Base-by-base conservation (phyloP, 75 land plant species). In the Ceratopteris richardii region DNA sequence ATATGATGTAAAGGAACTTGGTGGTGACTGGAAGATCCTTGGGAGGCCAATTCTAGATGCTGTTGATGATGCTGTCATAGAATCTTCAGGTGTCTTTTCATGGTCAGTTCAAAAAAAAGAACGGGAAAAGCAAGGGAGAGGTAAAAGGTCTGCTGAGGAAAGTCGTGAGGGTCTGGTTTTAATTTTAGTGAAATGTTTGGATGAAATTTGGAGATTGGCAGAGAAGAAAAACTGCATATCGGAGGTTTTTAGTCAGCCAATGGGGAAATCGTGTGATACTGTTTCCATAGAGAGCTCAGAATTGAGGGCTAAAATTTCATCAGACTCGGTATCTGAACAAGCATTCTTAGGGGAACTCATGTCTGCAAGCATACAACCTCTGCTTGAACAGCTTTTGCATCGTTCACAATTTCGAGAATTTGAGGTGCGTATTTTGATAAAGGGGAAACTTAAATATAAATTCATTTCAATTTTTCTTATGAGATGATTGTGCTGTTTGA, bases 391-490 rank as follows among this genome's bases (percentile, higher is more conserved):
- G 64, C 74, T 90, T 59, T 71, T 87, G n/a, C 58, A 3, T 12
- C 61, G 62, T 26, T 67, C 79, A 63, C 65, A 61, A 44, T 83
- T 79, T 33, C 51, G 54, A 7, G 91, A 81, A 69, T 39, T 59
- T 57, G 88, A 86, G 96, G 96, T 90, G 37, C 37, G 9, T 9
- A 33, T 33, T 33, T 33, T n/a, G n/a, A n/a, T n/a, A n/a, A 72
- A 41, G 55, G 46, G 21, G 43, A 67, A 27, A 39, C 7, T 60
- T 56, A 44, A 14, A 11, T 55, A 25, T 19, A 42, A 11, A 42
- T 12, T 11, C 11, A 42, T 12, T 12, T 16, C 11, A 11, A 42
- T 16, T 16, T 42, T 16, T 42, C 14, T n/a, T n/a, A n/a, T n/a
- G n/a, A n/a, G n/a, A n/a, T n/a, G n/a, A n/a, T n/a, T n/a, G n/a